Conservation (phyloP, 805 yeast species). For the Maudiozyma turicensis region DNA sequence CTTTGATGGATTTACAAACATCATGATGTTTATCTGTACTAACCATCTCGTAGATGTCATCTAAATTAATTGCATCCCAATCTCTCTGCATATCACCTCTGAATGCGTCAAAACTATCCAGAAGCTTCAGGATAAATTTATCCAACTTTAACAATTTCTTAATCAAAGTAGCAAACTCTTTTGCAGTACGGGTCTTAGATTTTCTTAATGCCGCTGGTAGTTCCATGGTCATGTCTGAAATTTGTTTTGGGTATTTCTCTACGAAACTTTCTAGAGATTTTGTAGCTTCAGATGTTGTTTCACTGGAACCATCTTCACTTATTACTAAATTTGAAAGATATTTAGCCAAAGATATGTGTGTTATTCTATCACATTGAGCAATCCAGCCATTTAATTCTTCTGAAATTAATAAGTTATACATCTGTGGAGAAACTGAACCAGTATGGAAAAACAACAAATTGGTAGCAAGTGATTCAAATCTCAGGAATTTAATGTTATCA, state of each 20-base stretch:
- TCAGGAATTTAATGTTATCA: conserved; percentile 59
- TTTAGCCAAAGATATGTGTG: conserved; percentile 45
- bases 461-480: conserved; percentile 49
- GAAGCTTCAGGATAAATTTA: conserved; percentile 43
- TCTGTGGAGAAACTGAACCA: conserved; percentile 51
- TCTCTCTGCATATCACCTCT: conserved; percentile 44
- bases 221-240: conserved; percentile 32
- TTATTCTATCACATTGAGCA: conserved; percentile 52
- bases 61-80: conserved; percentile 40
- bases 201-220: conserved; percentile 42
- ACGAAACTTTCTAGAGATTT: conserved; percentile 47
- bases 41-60: conserved; percentile 17
- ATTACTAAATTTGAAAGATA: conserved; percentile 54
- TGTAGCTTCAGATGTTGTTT: conserved; percentile 30
- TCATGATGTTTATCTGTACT: conserved; percentile 10
- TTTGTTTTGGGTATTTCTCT: conserved; percentile 37
- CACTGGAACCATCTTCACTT: conserved; percentile 28
- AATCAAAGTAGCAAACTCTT: conserved; percentile 42
- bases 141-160: conserved; percentile 44
- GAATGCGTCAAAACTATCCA: conserved; percentile 38
- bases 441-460: conserved; percentile 41
- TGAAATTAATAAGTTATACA: conserved; percentile 45
- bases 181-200: conserved; percentile 43
- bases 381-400: conserved; percentile 52
- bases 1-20: conserved; percentile 10